Conservation (phyloP, 2,329 filamentous ascomycete species). For the Pyrenochaeta sp. region DNA sequence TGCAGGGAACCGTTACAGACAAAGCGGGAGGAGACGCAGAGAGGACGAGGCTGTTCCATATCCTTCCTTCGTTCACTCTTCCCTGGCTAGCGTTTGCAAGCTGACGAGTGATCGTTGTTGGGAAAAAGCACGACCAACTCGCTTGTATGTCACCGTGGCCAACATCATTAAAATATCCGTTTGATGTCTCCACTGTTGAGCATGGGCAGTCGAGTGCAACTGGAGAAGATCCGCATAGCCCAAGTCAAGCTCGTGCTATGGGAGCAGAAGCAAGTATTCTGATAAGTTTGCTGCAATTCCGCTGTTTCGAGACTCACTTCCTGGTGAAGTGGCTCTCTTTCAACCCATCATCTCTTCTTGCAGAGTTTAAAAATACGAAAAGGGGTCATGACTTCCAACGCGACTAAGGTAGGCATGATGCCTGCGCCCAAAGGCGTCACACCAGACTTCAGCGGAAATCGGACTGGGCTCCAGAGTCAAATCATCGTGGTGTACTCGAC, state of each 20-base stretch:
- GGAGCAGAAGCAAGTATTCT: conserved; percentile 6
- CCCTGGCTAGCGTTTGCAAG: neutral
- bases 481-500: conserved; percentile 21
- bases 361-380: neutral
- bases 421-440: conserved; percentile 13
- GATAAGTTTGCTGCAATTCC: conserved; percentile 15
- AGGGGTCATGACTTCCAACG: conserved; percentile 6
- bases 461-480: conserved; percentile 18
- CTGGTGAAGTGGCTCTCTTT: neutral
- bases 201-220: neutral
- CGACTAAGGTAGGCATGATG: conserved; percentile 15
- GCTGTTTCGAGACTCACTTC: neutral
- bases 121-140: neutral
- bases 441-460: conserved; percentile 14
- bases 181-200: neutral
- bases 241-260: neutral
- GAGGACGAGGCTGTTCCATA: neutral
- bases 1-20: neutral
- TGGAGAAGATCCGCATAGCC: neutral
- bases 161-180: neutral
- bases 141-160: neutral
- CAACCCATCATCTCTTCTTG: conserved; percentile 2
- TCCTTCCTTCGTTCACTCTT: neutral
- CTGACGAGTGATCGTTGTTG: neutral
- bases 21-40: neutral